These are phyloP conservation scores for Macrolepiota fuliginosa DNA, from an alignment of 768 basidiomycete genomes.

Conservation along the genomic window DNA sequence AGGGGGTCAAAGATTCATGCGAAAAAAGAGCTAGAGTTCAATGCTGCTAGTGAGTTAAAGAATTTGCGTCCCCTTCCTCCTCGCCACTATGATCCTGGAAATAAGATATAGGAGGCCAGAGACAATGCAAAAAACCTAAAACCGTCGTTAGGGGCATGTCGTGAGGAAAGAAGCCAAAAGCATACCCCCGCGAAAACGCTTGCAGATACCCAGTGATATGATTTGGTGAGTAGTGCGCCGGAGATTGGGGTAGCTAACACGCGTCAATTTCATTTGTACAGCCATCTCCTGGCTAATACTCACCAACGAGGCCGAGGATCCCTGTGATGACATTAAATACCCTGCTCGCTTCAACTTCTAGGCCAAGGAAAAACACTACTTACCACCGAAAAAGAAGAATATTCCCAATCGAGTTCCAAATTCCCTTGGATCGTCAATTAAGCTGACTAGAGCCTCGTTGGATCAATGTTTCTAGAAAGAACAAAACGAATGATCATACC, in stretches of 20 bases:
- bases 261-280: not conserved
- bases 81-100: conserved; percentile 20
- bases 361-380: not conserved
- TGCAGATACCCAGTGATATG: conserved; percentile 42
- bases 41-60: conserved; percentile 18
- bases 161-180: not conserved
- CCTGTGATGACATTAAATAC: conserved; percentile 13
- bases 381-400: conserved; percentile 41
- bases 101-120: conserved; percentile 21
- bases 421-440: conserved; percentile 38
- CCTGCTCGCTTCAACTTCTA: not conserved
- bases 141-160: not conserved
- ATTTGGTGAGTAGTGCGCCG: conserved; percentile 45
- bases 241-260: conserved; percentile 44
- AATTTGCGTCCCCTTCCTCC: conserved; percentile 21
- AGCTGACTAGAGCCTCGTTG: conserved; percentile 23
- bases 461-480: not conserved
- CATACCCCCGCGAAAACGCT: conserved; percentile 39
- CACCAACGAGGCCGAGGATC: conserved; percentile 35
- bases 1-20: too few relatives aligned
- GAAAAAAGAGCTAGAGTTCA: too few relatives aligned
- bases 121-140: conserved; percentile 17
- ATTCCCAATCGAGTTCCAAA: conserved; percentile 49
- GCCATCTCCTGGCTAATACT: not conserved
- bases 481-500: conserved; percentile 18